phyloP scores from a whole-genome alignment of 768 basidiomycete species.

The Suillus subluteus region DNA sequence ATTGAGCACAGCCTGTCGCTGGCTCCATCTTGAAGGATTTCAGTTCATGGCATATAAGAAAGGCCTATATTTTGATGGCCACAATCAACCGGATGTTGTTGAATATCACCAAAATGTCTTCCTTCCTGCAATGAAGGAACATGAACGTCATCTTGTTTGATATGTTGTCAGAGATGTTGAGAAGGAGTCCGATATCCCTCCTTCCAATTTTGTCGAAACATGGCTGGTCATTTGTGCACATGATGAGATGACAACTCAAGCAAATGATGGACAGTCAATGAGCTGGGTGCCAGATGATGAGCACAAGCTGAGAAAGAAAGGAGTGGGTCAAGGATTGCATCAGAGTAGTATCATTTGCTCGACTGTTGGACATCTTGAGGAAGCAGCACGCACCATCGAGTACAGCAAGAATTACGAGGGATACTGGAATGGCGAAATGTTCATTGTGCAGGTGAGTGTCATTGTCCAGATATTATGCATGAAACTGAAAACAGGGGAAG shows the following conservation, averaged over 20 bases:
- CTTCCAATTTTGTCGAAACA: slow-evolving; percentile 23
- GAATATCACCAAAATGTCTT: slow-evolving; percentile 23
- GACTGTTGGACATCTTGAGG: slow-evolving; percentile 35
- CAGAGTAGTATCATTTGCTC: slow-evolving; percentile 40
- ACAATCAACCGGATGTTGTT: slow-evolving; percentile 27
- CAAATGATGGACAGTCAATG: slow-evolving; percentile 37
- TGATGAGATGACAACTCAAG: slow-evolving; percentile 46
- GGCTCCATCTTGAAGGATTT: slow-evolving; percentile 25
- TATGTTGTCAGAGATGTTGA: slow-evolving; percentile 20
- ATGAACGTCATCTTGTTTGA: slow-evolving; percentile 13
- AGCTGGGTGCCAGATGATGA: slow-evolving; percentile 41
- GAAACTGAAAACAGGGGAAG: slow-evolving; percentile 9
- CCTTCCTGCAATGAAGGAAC: slow-evolving; percentile 24
- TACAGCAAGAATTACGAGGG: slow-evolving; percentile 51
- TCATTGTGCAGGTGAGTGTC: slow-evolving; percentile 24
- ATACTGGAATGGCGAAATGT: slow-evolving; percentile 38
- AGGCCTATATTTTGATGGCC: slow-evolving; percentile 27
- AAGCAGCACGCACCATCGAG: slow-evolving; percentile 39
- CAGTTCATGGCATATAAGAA: slow-evolving; percentile 18
- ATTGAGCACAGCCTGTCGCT: slow-evolving; percentile 35
- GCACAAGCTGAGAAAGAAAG: slow-evolving; percentile 41
- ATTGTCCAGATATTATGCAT: slow-evolving; percentile 23
- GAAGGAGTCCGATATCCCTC: slow-evolving; percentile 7
- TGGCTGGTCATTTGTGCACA: slow-evolving; percentile 28
- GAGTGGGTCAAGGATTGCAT: slow-evolving; percentile 41